Evolutionary conservation across 371 early-diverging fungal genomes (phyloP).

Genomic region (Blastocladiella emersonii): DNA sequence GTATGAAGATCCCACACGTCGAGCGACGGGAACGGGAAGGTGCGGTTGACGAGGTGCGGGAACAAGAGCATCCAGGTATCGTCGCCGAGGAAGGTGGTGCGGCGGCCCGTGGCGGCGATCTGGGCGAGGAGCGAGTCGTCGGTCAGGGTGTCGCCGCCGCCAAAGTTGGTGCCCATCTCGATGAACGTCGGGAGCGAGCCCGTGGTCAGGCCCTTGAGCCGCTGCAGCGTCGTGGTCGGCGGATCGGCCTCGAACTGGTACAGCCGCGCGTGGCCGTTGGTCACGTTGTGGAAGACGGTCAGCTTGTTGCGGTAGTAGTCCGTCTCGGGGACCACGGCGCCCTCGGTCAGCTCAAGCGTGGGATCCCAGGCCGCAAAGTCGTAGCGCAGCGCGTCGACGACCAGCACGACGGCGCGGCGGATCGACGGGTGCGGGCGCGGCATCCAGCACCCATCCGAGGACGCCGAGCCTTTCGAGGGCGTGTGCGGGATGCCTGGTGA

Average conservation of each 20-base stretch:
- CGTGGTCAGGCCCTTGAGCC: constrained; percentile 81
- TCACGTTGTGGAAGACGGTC: constrained; percentile 35
- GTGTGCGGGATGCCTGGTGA: no score
- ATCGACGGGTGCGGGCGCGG: neutral
- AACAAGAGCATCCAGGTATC: constrained; percentile 87
- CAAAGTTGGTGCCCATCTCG: constrained; percentile 89
- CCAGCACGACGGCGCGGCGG: constrained; percentile 44
- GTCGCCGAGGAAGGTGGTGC: constrained; percentile 81
- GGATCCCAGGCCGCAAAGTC: constrained; percentile 46
- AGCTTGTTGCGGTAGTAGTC: constrained; percentile 58
- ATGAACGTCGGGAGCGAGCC: constrained; percentile 86
- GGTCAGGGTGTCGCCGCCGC: constrained; percentile 46
- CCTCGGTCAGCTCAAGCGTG: constrained; percentile 14
- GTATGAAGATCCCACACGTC: constrained; percentile 88
- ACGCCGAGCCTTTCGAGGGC: no score
- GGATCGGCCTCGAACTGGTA: constrained; percentile 83
- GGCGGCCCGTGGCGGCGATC: constrained; percentile 41
- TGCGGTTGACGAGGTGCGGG: constrained; percentile 35
- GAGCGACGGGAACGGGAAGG: constrained; percentile 68
- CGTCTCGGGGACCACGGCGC: constrained; percentile 9
- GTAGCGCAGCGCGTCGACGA: constrained; percentile 85
- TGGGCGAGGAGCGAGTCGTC: constrained; percentile 79
- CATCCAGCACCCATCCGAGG: neutral
- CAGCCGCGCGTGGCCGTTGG: constrained; percentile 52
- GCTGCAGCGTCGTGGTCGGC: constrained; percentile 93